Evolutionary conservation across 352 stramenopile species (phyloP).

Genomic region (Phytophthora rubi): DNA sequence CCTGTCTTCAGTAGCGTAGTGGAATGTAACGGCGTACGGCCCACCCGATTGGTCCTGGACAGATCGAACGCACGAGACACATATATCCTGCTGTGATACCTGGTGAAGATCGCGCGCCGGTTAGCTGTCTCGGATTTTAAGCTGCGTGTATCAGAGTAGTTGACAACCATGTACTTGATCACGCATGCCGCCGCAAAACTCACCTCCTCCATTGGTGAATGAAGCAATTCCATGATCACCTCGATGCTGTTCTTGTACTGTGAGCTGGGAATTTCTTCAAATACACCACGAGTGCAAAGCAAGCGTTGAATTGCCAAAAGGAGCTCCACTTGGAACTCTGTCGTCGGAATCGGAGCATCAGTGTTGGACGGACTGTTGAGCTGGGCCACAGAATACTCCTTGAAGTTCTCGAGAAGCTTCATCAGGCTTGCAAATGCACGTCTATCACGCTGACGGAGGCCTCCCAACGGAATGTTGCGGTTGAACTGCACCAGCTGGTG

Average conservation of each 20-base stretch:
- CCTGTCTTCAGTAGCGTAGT: conserved; percentile 32
- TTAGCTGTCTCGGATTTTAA: conserved; percentile 89
- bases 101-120: conserved; percentile 83
- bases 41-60: conserved; percentile 77
- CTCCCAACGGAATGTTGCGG: conserved; percentile 81
- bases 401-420: conserved; percentile 87
- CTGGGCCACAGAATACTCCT: conserved; percentile 84
- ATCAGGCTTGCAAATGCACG: conserved; percentile 81
- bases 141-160: conserved; percentile 88
- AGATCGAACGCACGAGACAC: conserved; percentile 84
- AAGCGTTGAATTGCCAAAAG: conserved; percentile 82
- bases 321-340: conserved; percentile 84
- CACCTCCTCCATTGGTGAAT: conserved; percentile 87
- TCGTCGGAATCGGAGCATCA: conserved; percentile 80
- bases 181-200: conserved; percentile 83
- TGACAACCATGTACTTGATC: conserved; percentile 91
- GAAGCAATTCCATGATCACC: conserved; percentile 87
- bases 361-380: conserved; percentile 83
- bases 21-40: conserved; percentile 44
- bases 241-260: conserved; percentile 88
- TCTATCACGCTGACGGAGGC: conserved; percentile 71
- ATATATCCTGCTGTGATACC: conserved; percentile 85
- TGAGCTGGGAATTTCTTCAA: conserved; percentile 87
- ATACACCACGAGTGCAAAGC: conserved; percentile 81
- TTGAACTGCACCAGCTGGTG: conserved; percentile 89